Evolutionary conservation across 306 rosid genomes (phyloP).

Genomic region (Malus fusca): DNA sequence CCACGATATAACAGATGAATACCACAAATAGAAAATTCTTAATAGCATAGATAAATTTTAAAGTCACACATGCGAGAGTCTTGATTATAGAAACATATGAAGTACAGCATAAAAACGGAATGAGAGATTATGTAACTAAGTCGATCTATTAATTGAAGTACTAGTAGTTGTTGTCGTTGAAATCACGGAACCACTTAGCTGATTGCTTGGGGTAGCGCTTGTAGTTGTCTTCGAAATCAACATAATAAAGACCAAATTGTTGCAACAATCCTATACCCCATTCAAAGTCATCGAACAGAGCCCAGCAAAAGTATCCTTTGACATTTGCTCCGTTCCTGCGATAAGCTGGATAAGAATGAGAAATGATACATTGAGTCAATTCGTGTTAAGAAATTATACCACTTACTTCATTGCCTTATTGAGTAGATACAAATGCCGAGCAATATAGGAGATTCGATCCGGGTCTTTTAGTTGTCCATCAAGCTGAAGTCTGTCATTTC

Average conservation of each 20-base stretch:
- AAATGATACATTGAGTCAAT: background rate
- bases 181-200: background rate
- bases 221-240: background rate
- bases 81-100: no score
- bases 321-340: conserved; percentile 3
- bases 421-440: background rate
- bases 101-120: no score
- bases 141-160: no score
- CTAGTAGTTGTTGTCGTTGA: background rate
- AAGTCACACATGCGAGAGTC: no score
- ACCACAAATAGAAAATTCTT: no score
- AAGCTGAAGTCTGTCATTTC: background rate
- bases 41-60: no score
- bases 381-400: no score
- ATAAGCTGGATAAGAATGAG: background rate
- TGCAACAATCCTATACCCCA: background rate
- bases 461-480: background rate
- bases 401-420: background rate
- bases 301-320: conserved; percentile 5
- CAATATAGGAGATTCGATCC: background rate
- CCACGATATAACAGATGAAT: no score
- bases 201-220: background rate
- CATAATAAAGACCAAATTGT: background rate
- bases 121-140: no score
- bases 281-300: conserved; percentile 1